A percentile compares a stretch with the other conserved stretches of the same genome.
Evolutionary conservation across 2,329 filamentous ascomycete genomes (phyloP).

Genomic region (Microdochium nivale): DNA sequence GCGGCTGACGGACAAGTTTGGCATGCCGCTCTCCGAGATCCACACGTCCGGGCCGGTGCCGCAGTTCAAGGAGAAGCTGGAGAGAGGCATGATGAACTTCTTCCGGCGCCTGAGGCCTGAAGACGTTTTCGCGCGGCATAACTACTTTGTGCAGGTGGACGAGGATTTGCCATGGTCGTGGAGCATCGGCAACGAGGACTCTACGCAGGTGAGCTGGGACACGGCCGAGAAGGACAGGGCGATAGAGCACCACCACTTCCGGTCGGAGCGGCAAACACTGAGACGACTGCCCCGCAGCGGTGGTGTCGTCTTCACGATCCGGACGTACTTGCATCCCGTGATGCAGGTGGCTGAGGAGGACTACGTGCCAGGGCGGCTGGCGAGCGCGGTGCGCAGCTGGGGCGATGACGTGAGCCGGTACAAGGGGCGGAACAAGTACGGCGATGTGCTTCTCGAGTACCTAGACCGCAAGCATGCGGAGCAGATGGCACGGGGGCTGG

Average conservation of each 20-base stretch:
- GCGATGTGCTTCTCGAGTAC: slow-evolving; percentile 65
- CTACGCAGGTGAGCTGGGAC: slow-evolving; percentile 56
- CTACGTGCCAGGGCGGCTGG: slow-evolving; percentile 70
- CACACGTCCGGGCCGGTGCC: slow-evolving; percentile 67
- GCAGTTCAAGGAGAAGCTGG: slow-evolving; percentile 23
- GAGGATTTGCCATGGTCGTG: slow-evolving; percentile 66
- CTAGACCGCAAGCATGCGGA: slow-evolving; percentile 66
- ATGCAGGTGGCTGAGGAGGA: slow-evolving; percentile 60
- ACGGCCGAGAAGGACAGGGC: slow-evolving; percentile 67
- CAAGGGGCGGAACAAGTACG: slow-evolving; percentile 70
- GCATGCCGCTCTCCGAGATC: slow-evolving; percentile 71
- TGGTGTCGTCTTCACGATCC: slow-evolving; percentile 63
- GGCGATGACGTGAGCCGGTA: slow-evolving; percentile 68
- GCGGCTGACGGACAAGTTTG: slow-evolving; percentile 72
- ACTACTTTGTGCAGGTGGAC: slow-evolving; percentile 86
- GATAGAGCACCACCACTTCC: slow-evolving; percentile 66
- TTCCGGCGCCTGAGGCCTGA: slow-evolving; percentile 65
- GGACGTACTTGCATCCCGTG: slow-evolving; percentile 71
- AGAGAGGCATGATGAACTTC: slow-evolving; percentile 40
- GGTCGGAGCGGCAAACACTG: slow-evolving; percentile 66
- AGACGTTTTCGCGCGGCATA: slow-evolving; percentile 57
- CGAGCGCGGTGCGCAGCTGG: slow-evolving; percentile 75
- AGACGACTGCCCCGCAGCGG: slow-evolving; percentile 50
- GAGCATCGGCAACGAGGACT: slow-evolving; percentile 69
- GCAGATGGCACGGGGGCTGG: slow-evolving; percentile 60